Evolutionary conservation across 257 asterid species (phyloP).

Genomic region (Scutellaria galericulata): DNA sequence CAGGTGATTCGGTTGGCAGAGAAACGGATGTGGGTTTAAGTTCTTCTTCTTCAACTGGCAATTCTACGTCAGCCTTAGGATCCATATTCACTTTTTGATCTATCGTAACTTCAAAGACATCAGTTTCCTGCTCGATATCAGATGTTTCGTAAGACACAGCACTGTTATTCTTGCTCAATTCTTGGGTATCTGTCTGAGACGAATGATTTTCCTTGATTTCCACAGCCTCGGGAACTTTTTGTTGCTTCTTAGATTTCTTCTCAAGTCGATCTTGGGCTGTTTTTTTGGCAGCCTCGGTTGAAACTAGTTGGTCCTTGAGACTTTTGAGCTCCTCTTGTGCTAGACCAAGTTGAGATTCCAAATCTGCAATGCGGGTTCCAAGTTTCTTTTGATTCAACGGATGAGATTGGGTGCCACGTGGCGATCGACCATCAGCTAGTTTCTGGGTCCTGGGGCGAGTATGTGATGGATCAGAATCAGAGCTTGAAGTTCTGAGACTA

Average conservation of each 20-base stretch:
- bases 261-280: conserved; percentile 66
- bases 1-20: conserved; percentile 36
- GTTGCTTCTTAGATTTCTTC: conserved; percentile 61
- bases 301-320: conserved; percentile 70
- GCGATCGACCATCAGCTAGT: conserved; percentile 59
- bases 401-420: conserved; percentile 60
- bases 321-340: conserved; percentile 86
- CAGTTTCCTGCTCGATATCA: conserved; percentile 65
- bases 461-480: conserved; percentile 65
- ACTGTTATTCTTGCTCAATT: conserved; percentile 34
- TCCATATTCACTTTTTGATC: conserved; percentile 46
- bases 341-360: conserved; percentile 94
- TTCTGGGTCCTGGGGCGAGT: conserved; percentile 60
- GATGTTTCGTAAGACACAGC: conserved; percentile 30
- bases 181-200: conserved; percentile 30
- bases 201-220: conserved; percentile 44
- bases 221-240: conserved; percentile 34
- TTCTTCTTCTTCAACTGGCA: conserved; percentile 46
- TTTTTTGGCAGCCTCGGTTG: conserved; percentile 65
- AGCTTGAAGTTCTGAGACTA: conserved; percentile 35
- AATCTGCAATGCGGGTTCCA: conserved; percentile 84
- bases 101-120: conserved; percentile 75
- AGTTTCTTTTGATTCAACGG: conserved; percentile 73
- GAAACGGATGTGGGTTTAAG: conserved; percentile 30
- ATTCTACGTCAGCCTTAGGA: conserved; percentile 39